Base-by-base conservation (phyloP, 345 rosid genomes). In the Pistacia atlantica region DNA sequence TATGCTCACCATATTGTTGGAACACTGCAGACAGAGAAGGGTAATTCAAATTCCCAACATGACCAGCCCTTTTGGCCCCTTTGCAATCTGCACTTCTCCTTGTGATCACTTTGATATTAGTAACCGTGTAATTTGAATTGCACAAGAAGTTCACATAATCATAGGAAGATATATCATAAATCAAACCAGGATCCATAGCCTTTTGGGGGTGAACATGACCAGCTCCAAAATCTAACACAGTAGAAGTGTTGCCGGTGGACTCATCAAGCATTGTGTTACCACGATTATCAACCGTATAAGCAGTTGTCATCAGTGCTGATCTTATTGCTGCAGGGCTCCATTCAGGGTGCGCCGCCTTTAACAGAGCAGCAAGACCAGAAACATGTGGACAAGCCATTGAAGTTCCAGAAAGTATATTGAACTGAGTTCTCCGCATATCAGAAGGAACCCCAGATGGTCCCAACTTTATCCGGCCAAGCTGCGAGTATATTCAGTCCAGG, bases 351-450 rank as follows among this genome's bases (percentile, higher is more conserved):
- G 98, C 94, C 0, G 98, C 95, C 82, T 91, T 96, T 7, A 96
- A 89, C 89, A 96, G 16, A 16, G 97, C 99, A 0, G 97, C 97
- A 0, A 95, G 87, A 17, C 99, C 99, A 1, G 97, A 93, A 16
- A 92, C 95, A 38, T 94, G 99, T 9, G 98, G 98, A 48, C 97
- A 96, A 2, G 98, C 98, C 99, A 96, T 96, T 10, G 99, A 96
- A 38, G 98, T 96, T 2, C 98, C 99, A 0, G 97, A 96, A 3
- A 96, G 84, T 52, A 94, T 96, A 79, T 94, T 96, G 76, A 94
- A 96, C 37, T 89, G 91, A 1, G 95, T 91, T 67, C 65, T 88
- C 55, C 97, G 83, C 67, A 77, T 80, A 77, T 96, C 99, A 0
- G 92, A 82, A 17, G 90, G 78, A 25, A 89, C 67, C 0, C 97